Evolutionary conservation across 768 basidiomycete species (phyloP).

Genomic region (Trametes punicea): DNA sequence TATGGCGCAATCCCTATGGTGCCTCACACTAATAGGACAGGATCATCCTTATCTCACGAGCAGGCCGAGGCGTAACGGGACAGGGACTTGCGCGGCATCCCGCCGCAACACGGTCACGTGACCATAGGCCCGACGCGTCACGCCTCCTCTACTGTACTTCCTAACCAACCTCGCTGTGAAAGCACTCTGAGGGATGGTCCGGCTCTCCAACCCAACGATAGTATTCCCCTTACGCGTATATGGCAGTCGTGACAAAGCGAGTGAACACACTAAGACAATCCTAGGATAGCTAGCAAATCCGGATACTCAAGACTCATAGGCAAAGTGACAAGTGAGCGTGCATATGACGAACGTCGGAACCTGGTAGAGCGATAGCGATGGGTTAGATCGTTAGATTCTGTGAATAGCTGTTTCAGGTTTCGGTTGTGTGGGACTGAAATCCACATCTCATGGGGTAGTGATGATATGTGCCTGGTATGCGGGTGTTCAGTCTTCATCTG

Average conservation of each 20-base stretch:
- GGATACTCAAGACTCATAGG: neutral
- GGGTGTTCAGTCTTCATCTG: slow-evolving; percentile 3
- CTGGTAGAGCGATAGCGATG: neutral
- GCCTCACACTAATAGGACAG: too few species aligned
- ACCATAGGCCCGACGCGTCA: neutral
- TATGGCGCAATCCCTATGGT: neutral
- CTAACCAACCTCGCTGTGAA: too few species aligned
- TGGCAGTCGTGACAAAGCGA: slow-evolving; percentile 1
- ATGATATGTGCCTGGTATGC: neutral
- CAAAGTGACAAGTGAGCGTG: neutral
- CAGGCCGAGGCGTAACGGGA: too few species aligned
- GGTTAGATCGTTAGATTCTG: neutral
- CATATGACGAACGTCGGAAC: neutral
- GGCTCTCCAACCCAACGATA: neutral
- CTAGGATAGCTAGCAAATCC: neutral
- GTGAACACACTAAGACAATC: slow-evolving; percentile 4
- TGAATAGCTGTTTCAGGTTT: neutral
- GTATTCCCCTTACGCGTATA: neutral
- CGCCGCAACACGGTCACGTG: neutral
- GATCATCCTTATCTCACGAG: too few species aligned
- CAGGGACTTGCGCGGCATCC: neutral
- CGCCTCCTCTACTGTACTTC: neutral
- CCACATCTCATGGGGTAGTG: neutral
- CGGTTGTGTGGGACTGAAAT: neutral
- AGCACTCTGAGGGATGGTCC: too few species aligned